Conservation (phyloP, 148 eudicot genomes). For the Beta vulgaris region DNA sequence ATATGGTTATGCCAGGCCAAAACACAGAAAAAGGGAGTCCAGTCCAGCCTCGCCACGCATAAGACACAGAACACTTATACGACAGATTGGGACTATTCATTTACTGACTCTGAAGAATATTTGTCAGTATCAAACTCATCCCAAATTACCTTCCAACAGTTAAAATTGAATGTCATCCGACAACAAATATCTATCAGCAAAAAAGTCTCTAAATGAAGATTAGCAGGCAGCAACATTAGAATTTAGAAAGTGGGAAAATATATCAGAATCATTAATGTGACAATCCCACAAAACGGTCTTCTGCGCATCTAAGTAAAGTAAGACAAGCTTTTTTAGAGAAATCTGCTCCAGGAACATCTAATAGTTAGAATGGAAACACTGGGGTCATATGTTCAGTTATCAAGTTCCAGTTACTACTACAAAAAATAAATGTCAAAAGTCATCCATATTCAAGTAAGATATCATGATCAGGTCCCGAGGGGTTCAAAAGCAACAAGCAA, state of each 20-base stretch:
- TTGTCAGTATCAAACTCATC: background rate
- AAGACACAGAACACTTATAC: background rate
- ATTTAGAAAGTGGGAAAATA: background rate
- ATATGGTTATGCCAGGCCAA: background rate
- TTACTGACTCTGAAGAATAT: background rate
- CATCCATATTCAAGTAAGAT: background rate
- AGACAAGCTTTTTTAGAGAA: background rate
- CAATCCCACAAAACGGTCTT: background rate
- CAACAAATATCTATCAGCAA: background rate
- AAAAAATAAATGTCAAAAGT: background rate
- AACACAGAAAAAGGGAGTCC: background rate
- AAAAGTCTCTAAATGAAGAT: background rate
- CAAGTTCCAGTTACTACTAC: background rate
- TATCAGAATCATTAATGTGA: background rate
- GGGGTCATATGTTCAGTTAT: background rate
- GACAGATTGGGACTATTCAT: background rate
- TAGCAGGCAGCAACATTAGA: background rate
- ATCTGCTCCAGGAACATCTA: background rate
- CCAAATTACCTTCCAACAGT: background rate
- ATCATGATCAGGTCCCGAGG: background rate
- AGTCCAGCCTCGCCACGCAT: background rate
- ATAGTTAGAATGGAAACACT: background rate
- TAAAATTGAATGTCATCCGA: background rate
- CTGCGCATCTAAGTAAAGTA: background rate
- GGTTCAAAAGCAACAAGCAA: slow-evolving; percentile 15